Evolutionary conservation across 257 asterid species (phyloP).

Genomic region (Solanum clarkiae): DNA sequence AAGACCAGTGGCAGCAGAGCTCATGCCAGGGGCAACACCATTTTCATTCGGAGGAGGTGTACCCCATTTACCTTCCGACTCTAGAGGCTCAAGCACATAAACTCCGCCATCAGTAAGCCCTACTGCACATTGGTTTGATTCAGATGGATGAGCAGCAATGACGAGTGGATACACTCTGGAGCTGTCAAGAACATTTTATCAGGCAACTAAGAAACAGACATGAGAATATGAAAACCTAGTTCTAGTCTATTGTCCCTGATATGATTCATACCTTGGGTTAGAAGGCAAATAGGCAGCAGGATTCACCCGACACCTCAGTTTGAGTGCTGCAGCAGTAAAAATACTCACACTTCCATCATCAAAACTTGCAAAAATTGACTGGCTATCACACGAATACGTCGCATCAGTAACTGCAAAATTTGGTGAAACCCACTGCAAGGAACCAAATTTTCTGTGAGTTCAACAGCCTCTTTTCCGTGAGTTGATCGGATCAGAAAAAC

Average conservation of each 20-base stretch:
- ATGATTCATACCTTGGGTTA: slow-evolving; percentile 25
- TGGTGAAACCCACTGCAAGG: slow-evolving; percentile 44
- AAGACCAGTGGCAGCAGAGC: slow-evolving; percentile 5
- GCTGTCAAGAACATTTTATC: slow-evolving; percentile 11
- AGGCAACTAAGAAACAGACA: neutral
- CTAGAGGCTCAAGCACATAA: slow-evolving; percentile 52
- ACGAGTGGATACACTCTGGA: slow-evolving; percentile 35
- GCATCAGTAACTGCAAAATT: slow-evolving; percentile 49
- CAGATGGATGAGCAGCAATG: slow-evolving; percentile 49
- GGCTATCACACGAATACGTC: slow-evolving; percentile 58
- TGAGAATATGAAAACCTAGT: neutral
- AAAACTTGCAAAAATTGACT: slow-evolving; percentile 33
- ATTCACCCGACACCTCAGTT: slow-evolving; percentile 38
- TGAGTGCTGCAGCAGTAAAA: slow-evolving; percentile 30
- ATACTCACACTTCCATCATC: slow-evolving; percentile 39
- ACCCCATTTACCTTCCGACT: slow-evolving; percentile 47
- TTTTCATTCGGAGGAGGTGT: slow-evolving; percentile 29
- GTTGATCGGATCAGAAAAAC: neutral
- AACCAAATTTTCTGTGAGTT: neutral
- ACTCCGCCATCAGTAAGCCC: slow-evolving; percentile 64
- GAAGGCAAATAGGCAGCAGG: slow-evolving; percentile 42
- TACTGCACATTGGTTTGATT: slow-evolving; percentile 49
- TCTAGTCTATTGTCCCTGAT: neutral
- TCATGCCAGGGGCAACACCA: slow-evolving; percentile 16
- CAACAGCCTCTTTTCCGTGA: neutral